Percentiles rank a stretch among this genome's conserved stretches.
Conservation (phyloP, 2,329 filamentous ascomycete species). For the Penicillium concentricum region DNA sequence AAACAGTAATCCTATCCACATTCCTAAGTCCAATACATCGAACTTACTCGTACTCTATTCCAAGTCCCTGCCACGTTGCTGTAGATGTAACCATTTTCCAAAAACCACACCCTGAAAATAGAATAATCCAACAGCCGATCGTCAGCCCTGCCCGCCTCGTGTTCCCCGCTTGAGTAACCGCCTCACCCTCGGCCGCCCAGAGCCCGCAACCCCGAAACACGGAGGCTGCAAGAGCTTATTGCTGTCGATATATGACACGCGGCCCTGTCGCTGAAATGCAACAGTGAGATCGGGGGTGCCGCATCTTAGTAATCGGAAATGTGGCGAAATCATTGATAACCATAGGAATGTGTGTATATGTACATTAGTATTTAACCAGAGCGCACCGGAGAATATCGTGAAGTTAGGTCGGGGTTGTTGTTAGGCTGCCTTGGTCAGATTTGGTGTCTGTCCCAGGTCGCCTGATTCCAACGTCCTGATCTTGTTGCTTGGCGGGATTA, state of each 20-base stretch:
- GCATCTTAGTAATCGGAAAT: not conserved
- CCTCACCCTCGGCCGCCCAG: not conserved
- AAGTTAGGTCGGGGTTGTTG: not conserved
- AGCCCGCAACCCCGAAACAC: not conserved
- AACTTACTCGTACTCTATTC: not conserved
- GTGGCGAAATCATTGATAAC: not conserved
- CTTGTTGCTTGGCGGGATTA: not conserved
- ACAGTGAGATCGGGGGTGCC: not conserved
- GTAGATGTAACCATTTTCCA: slow-evolving; percentile 1
- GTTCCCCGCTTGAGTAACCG: slow-evolving; percentile 1
- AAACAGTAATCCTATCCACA: not conserved
- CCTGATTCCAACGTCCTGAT: not conserved
- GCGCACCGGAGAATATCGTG: not conserved
- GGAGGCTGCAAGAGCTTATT: slow-evolving; percentile 9
- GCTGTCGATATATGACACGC: not conserved
- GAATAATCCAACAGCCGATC: slow-evolving; percentile 2
- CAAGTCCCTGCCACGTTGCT: slow-evolving; percentile 4
- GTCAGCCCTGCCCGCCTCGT: slow-evolving; percentile 14
- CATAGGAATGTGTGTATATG: not conserved
- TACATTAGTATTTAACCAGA: not conserved
- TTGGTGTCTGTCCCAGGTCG: not conserved
- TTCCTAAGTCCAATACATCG: not conserved
- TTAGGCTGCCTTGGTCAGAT: not conserved
- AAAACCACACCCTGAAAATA: not conserved
- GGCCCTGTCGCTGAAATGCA: not conserved